Base-by-base conservation (phyloP, 805 yeast species). In the Suhomyces emberorum region DNA sequence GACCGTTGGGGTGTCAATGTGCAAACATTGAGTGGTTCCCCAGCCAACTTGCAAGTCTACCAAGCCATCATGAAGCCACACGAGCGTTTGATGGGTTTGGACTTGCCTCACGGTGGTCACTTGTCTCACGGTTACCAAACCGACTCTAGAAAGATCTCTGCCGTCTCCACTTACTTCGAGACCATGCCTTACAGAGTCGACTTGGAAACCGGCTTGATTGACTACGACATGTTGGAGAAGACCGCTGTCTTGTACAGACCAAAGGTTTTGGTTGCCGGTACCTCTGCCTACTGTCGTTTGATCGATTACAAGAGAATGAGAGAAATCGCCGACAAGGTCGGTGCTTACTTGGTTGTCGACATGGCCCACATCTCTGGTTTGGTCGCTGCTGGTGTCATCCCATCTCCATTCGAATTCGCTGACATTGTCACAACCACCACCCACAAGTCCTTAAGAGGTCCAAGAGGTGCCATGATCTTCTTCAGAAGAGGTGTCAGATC, bases 331-430 rank as follows among this genome's bases (percentile, higher is more conserved):
- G 91, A 88, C 66, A 81, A 78, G 48, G 95, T 88, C 48, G 95
- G 95, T 49, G 97, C 98, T 34, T 89, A 89, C 64, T 71, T 91
- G 44, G 69, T 91, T 65, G 81, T 87, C 38, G 98, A 91, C 62
- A 91, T 91, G 98, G 96, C 98, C 21, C 98, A 91, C 64, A 91
- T 88, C 46, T 87, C 97, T 16, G 98, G 98, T 50, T 73, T 91
- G 46, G 85, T 91, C 35, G 91, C 98, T 38, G 96, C 97, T 32
- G 93, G 89, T 47, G 96, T 88, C 38, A 83, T 86, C 29, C 88
- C 86, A 52, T 85, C 95, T 26, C 98, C 98, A 41, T 91, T 91
- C 69, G 83, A 82, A 55, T 79, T 83, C 65, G 84, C 96, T 39
- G 98, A 91, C 68, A 86, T 91, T 52, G 98, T 91, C 59, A 91